These are phyloP conservation scores for Kodamaea anthophila DNA, from an alignment of 1,139 yeast genomes.

Conservation along the genomic window DNA sequence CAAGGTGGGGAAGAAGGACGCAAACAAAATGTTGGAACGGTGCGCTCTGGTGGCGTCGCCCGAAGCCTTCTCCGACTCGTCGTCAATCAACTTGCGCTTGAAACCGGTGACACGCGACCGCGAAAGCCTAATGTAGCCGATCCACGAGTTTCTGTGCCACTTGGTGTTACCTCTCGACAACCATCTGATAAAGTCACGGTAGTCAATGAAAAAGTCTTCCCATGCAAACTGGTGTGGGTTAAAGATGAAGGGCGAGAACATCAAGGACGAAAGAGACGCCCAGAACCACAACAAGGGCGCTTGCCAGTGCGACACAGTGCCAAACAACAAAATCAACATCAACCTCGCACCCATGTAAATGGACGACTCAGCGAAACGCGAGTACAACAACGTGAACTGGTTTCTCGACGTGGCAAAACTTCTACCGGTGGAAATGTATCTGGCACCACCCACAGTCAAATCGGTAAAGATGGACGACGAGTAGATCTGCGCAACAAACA, in stretches of 20 bases:
- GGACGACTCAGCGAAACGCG: slow-evolving; percentile 96
- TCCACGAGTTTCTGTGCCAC: slow-evolving; percentile 99
- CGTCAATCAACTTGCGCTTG: slow-evolving; percentile 87
- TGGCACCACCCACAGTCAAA: slow-evolving; percentile 98
- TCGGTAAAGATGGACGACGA: slow-evolving; percentile 88
- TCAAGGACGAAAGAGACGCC: slow-evolving; percentile 87
- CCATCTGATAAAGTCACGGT: slow-evolving; percentile 98
- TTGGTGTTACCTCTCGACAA: slow-evolving; percentile 96
- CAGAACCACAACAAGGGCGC: slow-evolving; percentile 97
- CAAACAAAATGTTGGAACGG: slow-evolving; percentile 76
- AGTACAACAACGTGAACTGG: slow-evolving; percentile 90
- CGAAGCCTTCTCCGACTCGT: slow-evolving; percentile 85
- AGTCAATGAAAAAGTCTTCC: slow-evolving; percentile 98
- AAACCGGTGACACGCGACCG: slow-evolving; percentile 98
- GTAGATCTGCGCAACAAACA: slow-evolving; percentile 95
- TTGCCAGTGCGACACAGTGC: slow-evolving; percentile 94
- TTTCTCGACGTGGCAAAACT: slow-evolving; percentile 98
- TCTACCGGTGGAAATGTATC: slow-evolving; percentile 98
- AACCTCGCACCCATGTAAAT: slow-evolving; percentile 95
- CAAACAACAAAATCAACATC: slow-evolving; percentile 81
- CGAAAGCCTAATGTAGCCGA: slow-evolving; percentile 90
- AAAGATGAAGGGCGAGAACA: slow-evolving; percentile 90
- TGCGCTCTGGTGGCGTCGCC: slow-evolving; percentile 96
- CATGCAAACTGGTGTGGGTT: slow-evolving; percentile 99
- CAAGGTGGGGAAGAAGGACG: slow-evolving; percentile 81